Evolutionary conservation across 2,329 filamentous ascomycete genomes (phyloP), one percentile per base, ranked within the genome.

Genomic region (Curvularia verruculosa): DNA sequence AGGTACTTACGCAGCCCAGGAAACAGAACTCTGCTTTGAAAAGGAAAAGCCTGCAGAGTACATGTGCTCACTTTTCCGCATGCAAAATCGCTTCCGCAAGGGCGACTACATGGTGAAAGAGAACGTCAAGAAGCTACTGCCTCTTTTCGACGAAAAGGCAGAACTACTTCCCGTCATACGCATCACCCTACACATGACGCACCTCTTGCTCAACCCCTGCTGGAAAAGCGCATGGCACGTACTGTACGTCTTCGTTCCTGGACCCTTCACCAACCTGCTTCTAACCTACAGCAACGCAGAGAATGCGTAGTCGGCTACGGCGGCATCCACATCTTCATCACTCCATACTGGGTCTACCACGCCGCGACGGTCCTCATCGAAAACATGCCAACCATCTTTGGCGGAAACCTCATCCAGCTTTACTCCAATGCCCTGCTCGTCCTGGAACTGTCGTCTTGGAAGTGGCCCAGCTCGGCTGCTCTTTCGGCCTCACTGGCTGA

Each of bases 341-440:
- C 73, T 1, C 73, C 73, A 13, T 71, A 75, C 51, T 75, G 73
- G 73, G 72, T 75, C 1, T 75, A 73, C 52, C 65, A 67, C 45
- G 72, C 73, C 8, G 71, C 67, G 3, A 71, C 68, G 0, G 65
- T 74, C 3, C 52, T 75, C 23, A 68, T 75, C 24, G 67, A 75
- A 29, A 71, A 70, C 50, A 71, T 75, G 49, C 65, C 68, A 4
- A 45, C 60, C 5, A 68, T 75, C 31, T 68, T 69, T 13, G 68
- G 66, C 2, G 68, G 56, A 9, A 70, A 75, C 37, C 65, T 75
- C 3, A 70, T 74, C 12, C 70, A 73, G 37, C 59, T 75, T 1
- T 75, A 75, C 39, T 72, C 71, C 5, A 75, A 75, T 41, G 72
- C 73, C 0, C 63, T 75, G 3, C 66, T 75, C 5, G 67, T 74